Base-by-base conservation (phyloP, 768 basidiomycete species). In the Strobilomyces dryophilus region DNA sequence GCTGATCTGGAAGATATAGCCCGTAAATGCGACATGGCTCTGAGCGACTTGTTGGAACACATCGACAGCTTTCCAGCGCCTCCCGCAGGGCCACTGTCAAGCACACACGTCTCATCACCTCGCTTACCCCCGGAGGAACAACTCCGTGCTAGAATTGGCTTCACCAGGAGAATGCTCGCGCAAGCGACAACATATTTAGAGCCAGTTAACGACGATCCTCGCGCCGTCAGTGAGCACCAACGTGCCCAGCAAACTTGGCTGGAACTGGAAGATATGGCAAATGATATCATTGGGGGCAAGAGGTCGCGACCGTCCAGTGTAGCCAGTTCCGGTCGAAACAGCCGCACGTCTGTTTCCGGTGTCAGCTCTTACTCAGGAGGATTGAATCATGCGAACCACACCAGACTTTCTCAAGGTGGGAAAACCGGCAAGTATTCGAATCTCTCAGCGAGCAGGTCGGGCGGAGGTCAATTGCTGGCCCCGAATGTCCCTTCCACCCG, bases 31-130 rank as follows among this genome's bases (percentile, higher is more conserved):
- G 92, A 95, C 64, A 72, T 75, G n/a, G 81, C 84, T 20, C 74
- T 93, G 41, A 94, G 92, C 60, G 89, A 93, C 66, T 74, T 94
- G 5, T 73, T 95, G 43, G 89, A 92, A 61, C 89, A 92, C 61
- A 76, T 92, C 49, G 92, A 95, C 65, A 90, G 87, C 61, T 92
- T 84, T 63, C 91, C 92, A 9, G 77, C 80, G 3, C 66, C 74
- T 31, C 85, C 84, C 5, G 65, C 73, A 26, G 75, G 78, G 5
- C 68, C 77, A 3, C 64, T 84, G 31, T 74, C 80, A 5, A 82
- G 83, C 21, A 69, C 74, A 15, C 81, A 82, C 57, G 54, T 70
- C 52, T 73, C 74, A 32, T 66, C 73, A 12, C 55, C 65, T 8
- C 65, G 71, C 21, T 58, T 76, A 5, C 69, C 81, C 8, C 83